Conservation (phyloP, 73 alveolate species). For the Halteria grandinella region DNA sequence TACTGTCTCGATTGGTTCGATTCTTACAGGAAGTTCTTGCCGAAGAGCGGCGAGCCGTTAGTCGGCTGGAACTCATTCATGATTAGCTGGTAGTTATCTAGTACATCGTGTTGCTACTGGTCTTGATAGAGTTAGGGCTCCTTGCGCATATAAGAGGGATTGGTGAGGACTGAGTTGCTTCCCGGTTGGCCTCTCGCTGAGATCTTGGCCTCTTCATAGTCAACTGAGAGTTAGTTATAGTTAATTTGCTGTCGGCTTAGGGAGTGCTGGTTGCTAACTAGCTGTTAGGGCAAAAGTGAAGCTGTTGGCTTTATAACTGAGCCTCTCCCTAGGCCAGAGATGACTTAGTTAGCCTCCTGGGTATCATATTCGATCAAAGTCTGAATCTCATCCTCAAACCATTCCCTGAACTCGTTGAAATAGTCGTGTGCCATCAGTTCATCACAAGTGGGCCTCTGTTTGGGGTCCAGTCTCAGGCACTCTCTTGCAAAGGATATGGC, state of each 20-base stretch:
- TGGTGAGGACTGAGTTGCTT: too few species aligned
- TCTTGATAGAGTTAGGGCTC: too few species aligned
- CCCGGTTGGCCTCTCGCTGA: constrained; percentile 15
- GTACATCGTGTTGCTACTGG: too few species aligned
- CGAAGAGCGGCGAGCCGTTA: constrained; percentile 19
- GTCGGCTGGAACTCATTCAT: too few species aligned
- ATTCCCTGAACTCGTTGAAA: constrained; percentile 60
- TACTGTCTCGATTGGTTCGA: too few species aligned
- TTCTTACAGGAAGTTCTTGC: constrained; percentile 3
- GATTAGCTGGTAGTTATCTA: too few species aligned
- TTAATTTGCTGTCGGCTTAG: constrained; percentile 3
- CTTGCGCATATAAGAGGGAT: too few species aligned
- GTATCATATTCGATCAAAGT: constrained; percentile 37
- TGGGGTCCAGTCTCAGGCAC: constrained; percentile 66
- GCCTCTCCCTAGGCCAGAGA: too few species aligned
- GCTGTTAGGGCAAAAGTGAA: too few species aligned
- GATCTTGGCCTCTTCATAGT: constrained; percentile 28
- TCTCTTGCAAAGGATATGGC: constrained; percentile 34
- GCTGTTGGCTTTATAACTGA: too few species aligned
- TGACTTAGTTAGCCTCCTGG: neutral
- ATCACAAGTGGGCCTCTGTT: constrained; percentile 68
- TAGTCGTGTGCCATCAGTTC: constrained; percentile 61
- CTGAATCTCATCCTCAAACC: constrained; percentile 65
- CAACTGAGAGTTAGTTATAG: neutral
- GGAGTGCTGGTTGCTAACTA: neutral